Percentiles rank a stretch among this genome's conserved stretches.
Evolutionary conservation across 2,329 filamentous ascomycete genomes (phyloP).

Genomic region (Coleophoma eucalyptorum): DNA sequence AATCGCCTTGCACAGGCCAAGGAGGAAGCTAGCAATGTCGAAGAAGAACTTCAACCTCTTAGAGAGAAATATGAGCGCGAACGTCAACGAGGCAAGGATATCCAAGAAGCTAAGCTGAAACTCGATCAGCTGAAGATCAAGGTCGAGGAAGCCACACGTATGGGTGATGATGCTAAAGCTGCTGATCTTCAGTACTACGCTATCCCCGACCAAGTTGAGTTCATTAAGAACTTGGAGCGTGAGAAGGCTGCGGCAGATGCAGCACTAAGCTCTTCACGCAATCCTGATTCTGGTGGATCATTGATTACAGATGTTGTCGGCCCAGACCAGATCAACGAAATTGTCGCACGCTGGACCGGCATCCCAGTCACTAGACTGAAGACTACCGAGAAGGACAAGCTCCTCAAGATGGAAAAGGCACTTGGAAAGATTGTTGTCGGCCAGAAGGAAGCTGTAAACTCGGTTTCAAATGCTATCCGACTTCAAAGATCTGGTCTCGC

Average conservation of each 20-base stretch:
- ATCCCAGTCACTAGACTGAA: slow-evolving; percentile 93
- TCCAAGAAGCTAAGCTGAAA: slow-evolving; percentile 93
- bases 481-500: slow-evolving; percentile 89
- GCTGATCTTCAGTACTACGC: slow-evolving; percentile 97
- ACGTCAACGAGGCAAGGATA: slow-evolving; percentile 83
- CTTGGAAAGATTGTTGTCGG: slow-evolving; percentile 84
- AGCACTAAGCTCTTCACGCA: slow-evolving; percentile 49
- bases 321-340: slow-evolving; percentile 98
- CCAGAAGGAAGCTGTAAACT: slow-evolving; percentile 87
- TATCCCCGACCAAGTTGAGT: slow-evolving; percentile 82
- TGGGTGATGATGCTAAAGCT: slow-evolving; percentile 78
- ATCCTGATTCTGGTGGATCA: slow-evolving; percentile 58
- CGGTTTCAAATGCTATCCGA: slow-evolving; percentile 93
- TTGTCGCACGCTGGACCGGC: slow-evolving; percentile 95
- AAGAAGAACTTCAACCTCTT: slow-evolving; percentile 87
- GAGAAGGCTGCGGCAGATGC: slow-evolving; percentile 79
- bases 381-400: slow-evolving; percentile 96
- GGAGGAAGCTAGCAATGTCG: slow-evolving; percentile 88
- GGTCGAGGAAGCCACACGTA: slow-evolving; percentile 86
- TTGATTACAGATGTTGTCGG: slow-evolving; percentile 93
- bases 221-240: slow-evolving; percentile 77
- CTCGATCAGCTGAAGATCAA: slow-evolving; percentile 89
- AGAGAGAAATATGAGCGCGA: slow-evolving; percentile 95
- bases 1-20: slow-evolving; percentile 76
- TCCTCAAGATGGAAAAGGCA: slow-evolving; percentile 93